Evolutionary conservation across 2,329 filamentous ascomycete genomes (phyloP).

Genomic region (Penicillium digitatum): DNA sequence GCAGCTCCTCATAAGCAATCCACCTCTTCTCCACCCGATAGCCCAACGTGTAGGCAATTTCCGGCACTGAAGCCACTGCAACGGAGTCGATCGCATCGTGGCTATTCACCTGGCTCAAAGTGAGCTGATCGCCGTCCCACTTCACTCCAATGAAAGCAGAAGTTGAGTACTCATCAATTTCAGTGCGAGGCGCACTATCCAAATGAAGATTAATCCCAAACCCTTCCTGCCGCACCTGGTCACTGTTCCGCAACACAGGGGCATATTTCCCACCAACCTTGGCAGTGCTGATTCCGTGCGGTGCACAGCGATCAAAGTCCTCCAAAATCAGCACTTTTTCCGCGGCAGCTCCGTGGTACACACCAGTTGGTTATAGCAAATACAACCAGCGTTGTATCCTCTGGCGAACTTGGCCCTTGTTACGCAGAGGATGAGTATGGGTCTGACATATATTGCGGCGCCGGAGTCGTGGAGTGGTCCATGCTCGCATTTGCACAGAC

Average conservation of each 20-base stretch:
- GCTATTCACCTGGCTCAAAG: conserved; percentile 81
- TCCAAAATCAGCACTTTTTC: conserved; percentile 87
- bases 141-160: conserved; percentile 84
- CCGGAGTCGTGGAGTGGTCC: conserved; percentile 87
- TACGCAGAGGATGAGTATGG: conserved; percentile 82
- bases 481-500: conserved; percentile 85
- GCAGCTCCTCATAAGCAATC: conserved; percentile 58
- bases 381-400: conserved; percentile 91
- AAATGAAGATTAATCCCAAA: conserved; percentile 94
- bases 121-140: conserved; percentile 57
- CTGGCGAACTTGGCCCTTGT: conserved; percentile 77
- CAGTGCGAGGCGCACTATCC: conserved; percentile 75
- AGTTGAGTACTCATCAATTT: conserved; percentile 94
- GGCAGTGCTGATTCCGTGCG: conserved; percentile 82
- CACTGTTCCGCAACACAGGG: conserved; percentile 82
- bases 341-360: conserved; percentile 86
- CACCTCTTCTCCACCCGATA: conserved; percentile 77
- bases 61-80: conserved; percentile 72
- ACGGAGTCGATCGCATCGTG: conserved; percentile 83
- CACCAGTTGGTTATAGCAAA: conserved; percentile 85
- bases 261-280: conserved; percentile 97
- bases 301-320: conserved; percentile 90
- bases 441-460: conserved; percentile 88
- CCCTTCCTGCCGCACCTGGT: conserved; percentile 71
- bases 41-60: conserved; percentile 70